Percentiles rank a stretch among this genome's conserved stretches.
phyloP scores from a whole-genome alignment of 192 early-diverging fungal species.

The Entomortierella chlamydospora region DNA sequence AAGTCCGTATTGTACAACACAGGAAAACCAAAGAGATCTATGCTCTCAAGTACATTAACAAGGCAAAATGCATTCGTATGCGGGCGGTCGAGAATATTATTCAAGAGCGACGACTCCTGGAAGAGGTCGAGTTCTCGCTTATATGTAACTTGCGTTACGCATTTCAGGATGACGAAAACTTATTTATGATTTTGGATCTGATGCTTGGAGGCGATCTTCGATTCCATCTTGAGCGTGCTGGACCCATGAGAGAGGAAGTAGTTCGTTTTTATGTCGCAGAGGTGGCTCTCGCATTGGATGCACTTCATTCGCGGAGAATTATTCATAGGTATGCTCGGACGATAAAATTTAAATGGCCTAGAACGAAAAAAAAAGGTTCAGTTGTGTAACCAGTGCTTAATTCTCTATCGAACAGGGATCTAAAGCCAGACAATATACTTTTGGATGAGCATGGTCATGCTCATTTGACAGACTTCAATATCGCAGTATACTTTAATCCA shows the following conservation, averaged over 20 bases:
- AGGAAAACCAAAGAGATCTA: slow-evolving; percentile 80
- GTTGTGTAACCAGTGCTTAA: neutral
- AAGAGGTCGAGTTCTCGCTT: slow-evolving; percentile 86
- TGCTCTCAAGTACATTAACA: slow-evolving; percentile 98
- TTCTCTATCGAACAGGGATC: slow-evolving; percentile 69
- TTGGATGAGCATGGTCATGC: slow-evolving; percentile 83
- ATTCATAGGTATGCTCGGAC: slow-evolving; percentile 69
- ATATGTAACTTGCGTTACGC: slow-evolving; percentile 94
- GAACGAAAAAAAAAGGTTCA: neutral
- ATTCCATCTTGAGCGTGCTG: slow-evolving; percentile 81
- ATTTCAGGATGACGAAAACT: slow-evolving; percentile 93
- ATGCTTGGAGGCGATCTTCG: slow-evolving; percentile 97
- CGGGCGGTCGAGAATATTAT: slow-evolving; percentile 90
- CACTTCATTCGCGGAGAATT: slow-evolving; percentile 77
- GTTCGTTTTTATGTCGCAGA: slow-evolving; percentile 81
- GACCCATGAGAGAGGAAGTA: slow-evolving; percentile 71
- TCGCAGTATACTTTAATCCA: slow-evolving; percentile 77
- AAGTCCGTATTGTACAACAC: slow-evolving; percentile 94
- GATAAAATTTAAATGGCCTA: neutral
- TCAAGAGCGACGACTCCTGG: slow-evolving; percentile 88
- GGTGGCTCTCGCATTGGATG: slow-evolving; percentile 69
- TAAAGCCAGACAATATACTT: slow-evolving; percentile 92
- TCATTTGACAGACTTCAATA: slow-evolving; percentile 90
- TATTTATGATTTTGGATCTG: slow-evolving; percentile 95
- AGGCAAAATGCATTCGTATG: slow-evolving; percentile 89